Percentiles rank a stretch among this genome's conserved stretches.
Conservation (phyloP, 2,329 filamentous ascomycete species). For the Tolypocladium pustulatum region DNA sequence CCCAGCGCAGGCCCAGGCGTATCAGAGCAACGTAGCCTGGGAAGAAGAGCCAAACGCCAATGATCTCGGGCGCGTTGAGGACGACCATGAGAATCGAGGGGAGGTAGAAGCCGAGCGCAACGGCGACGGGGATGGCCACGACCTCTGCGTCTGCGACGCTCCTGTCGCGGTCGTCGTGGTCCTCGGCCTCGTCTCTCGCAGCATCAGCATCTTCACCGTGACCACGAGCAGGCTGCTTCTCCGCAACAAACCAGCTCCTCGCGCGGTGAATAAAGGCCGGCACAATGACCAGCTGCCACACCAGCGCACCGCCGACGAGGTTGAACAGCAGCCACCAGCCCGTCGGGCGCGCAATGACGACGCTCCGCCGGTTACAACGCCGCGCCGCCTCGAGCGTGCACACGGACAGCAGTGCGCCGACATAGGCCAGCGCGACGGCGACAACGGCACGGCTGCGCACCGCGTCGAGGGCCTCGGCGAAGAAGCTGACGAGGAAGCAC, state of each 20-base stretch:
- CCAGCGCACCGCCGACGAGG: constrained; percentile 35
- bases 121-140: constrained; percentile 42
- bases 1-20: constrained; percentile 24
- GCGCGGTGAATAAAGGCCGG: constrained; percentile 36
- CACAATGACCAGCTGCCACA: constrained; percentile 41
- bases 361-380: constrained; percentile 24
- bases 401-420: constrained; percentile 37
- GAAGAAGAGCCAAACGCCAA: constrained; percentile 41
- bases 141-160: constrained; percentile 40
- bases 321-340: constrained; percentile 37
- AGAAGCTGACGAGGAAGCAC: constrained; percentile 42
- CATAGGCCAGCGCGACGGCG: constrained; percentile 29
- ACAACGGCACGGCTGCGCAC: constrained; percentile 29
- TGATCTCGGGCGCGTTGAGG: constrained; percentile 22
- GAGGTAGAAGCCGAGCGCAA: constrained; percentile 35
- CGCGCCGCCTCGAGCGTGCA: constrained; percentile 39
- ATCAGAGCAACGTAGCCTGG: constrained; percentile 36
- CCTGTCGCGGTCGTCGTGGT: constrained; percentile 14
- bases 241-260: constrained; percentile 19
- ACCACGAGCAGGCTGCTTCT: background rate
- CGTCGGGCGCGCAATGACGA: constrained; percentile 26
- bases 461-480: constrained; percentile 31
- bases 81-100: constrained; percentile 36
- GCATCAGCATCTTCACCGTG: background rate
- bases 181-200: constrained; percentile 2